Conservation (phyloP, 192 early-diverging fungal species). For the Entomortierella beljakovae region DNA sequence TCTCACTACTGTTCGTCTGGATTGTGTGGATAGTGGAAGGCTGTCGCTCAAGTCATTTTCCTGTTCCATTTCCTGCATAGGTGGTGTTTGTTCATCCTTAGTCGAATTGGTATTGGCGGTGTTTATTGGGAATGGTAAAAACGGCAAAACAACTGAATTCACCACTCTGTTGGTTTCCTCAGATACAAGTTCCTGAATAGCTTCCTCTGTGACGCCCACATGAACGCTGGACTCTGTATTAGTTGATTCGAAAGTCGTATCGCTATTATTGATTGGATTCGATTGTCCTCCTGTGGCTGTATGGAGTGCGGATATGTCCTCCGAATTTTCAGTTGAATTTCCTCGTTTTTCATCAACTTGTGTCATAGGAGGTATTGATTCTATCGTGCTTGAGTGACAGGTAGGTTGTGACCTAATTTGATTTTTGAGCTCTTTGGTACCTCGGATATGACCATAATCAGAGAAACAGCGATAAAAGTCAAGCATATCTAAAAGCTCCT, state of each 20-base stretch:
- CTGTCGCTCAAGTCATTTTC: too few species aligned
- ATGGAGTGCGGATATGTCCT: too few species aligned
- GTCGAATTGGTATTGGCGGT: not conserved
- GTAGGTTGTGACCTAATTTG: too few species aligned
- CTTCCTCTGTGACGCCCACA: slow-evolving; percentile 33
- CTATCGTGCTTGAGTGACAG: too few species aligned
- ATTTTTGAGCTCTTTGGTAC: not conserved
- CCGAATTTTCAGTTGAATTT: too few species aligned
- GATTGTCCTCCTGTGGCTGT: too few species aligned
- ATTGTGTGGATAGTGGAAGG: not conserved
- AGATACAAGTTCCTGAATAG: slow-evolving; percentile 20
- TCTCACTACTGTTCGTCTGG: not conserved
- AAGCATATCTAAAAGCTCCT: slow-evolving; percentile 19
- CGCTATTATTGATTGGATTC: too few species aligned
- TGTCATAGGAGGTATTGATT: too few species aligned
- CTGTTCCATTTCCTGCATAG: not conserved
- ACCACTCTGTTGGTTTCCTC: slow-evolving; percentile 42
- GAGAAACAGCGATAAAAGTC: slow-evolving; percentile 50
- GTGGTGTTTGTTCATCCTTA: not conserved
- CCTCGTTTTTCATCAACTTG: too few species aligned
- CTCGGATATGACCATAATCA: slow-evolving; percentile 32
- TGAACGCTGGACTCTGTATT: not conserved
- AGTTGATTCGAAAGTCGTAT: too few species aligned
- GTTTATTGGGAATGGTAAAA: slow-evolving; percentile 32
- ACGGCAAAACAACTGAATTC: slow-evolving; percentile 37